Evolutionary conservation across 2,329 filamentous ascomycete species (phyloP), one percentile per base, ranked within the genome.

Genomic region (Fusarium penzigii): DNA sequence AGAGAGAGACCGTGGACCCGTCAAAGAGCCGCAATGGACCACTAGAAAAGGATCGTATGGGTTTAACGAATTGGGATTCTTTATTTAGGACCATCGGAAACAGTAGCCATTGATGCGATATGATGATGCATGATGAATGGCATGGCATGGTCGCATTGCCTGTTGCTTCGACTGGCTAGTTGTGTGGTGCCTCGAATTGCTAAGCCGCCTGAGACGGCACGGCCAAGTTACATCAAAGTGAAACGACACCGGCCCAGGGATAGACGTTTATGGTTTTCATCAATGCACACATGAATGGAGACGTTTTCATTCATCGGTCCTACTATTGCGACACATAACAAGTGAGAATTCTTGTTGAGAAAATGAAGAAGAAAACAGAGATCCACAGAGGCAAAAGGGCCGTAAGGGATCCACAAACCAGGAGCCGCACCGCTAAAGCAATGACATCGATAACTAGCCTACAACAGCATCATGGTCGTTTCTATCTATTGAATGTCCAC

Each of bases 1-100:
- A 58, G 58, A 56, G 51, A 60, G 57, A 57, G 55, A 58, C 59
- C 57, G 57, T 49, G 55, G 57, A 61, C 57, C 57, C 57, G 54
- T 51, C 48, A 48, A 51, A 47, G 39, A 50, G 39, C 47, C 43
- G 47, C 32, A 50, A 46, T 44, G 51, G 52, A 47, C 51, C 49
- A 61, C 48, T 54, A 61, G 50, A 44, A 16, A 34, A 34, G 48
- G 52, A 49, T 25, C 7, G 20, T 25, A 25, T 25, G 5, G 20
- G 7, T 25, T 25, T 5, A 17, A 42, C 34, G 43, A 45, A 25
- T 13, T 16, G 40, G 17, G 38, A n/a, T 17, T 25, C 46, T 48
- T 65, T 64, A 62, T 63, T 62, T 55, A 52, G 53, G 45, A 51
- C 48, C 17, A 17, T 44, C 16, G 40, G 56, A 48, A 63, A 64